phyloP scores from a whole-genome alignment of 2,329 filamentous ascomycete genomes.

The Proliferodiscus dingleyae region DNA sequence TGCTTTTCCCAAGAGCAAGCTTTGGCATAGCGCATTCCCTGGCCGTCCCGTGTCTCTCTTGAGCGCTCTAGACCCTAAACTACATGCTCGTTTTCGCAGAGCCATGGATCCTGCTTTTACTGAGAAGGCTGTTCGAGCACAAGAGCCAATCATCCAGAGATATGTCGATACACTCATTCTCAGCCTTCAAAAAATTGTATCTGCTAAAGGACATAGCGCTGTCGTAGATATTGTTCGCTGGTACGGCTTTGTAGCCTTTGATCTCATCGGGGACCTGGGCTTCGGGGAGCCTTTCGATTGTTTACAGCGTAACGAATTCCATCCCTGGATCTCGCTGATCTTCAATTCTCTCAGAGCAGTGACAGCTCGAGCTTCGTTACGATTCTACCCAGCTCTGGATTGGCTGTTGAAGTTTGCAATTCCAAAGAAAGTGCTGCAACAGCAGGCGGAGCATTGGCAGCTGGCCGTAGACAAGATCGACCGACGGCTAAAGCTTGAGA shows the following conservation, averaged over 20 bases:
- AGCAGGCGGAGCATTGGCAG: conserved; percentile 1
- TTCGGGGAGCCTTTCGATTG: conserved; percentile 38
- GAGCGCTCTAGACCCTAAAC: neutral
- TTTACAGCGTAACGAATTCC: conserved; percentile 24
- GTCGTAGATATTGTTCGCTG: conserved; percentile 28
- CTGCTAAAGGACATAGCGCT: neutral
- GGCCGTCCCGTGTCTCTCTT: neutral
- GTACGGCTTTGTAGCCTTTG: conserved; percentile 35
- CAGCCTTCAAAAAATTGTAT: neutral
- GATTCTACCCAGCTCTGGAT: conserved; percentile 2
- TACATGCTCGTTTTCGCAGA: conserved; percentile 26
- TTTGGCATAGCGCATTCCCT: neutral
- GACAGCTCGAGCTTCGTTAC: neutral
- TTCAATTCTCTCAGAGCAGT: conserved; percentile 2
- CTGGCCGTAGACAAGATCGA: conserved; percentile 6
- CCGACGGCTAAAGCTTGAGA: conserved; percentile 1
- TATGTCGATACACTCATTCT: conserved; percentile 8
- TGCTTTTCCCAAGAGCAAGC: neutral
- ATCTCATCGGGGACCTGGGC: conserved; percentile 39
- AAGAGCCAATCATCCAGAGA: conserved; percentile 22
- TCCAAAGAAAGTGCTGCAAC: neutral
- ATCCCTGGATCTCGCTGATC: conserved; percentile 21
- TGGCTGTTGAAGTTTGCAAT: conserved; percentile 2
- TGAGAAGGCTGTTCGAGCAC: conserved; percentile 27
- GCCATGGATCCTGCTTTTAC: conserved; percentile 29